phyloP scores from a whole-genome alignment of 208 protist genomes.

The Tritrichomonas foetus region DNA sequence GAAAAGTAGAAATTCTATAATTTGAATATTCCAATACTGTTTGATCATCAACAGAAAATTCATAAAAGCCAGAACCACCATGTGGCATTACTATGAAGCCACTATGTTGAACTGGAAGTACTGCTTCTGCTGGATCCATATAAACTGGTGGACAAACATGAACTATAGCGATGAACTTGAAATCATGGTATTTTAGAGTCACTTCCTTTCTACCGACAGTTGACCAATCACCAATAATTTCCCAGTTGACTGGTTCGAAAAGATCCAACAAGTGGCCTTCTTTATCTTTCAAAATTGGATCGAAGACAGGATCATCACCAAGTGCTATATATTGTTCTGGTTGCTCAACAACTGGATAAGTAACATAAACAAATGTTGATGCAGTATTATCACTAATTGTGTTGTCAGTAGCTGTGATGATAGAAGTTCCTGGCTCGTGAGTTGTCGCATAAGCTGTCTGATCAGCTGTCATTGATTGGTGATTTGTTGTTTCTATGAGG shows the following conservation, averaged over 20 bases:
- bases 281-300: background rate
- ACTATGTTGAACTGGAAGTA: background rate
- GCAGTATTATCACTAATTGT: background rate
- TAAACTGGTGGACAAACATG: background rate
- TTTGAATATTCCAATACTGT: background rate
- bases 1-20: background rate
- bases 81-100: background rate
- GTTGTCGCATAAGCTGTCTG: background rate
- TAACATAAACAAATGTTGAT: background rate
- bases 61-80: background rate
- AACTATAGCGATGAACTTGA: background rate
- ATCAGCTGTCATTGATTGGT: background rate
- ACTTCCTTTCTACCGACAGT: background rate
- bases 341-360: background rate
- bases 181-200: background rate
- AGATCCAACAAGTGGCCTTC: background rate
- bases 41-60: background rate
- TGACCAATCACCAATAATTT: background rate
- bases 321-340: background rate
- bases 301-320: background rate
- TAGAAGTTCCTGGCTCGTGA: background rate
- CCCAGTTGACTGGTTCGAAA: background rate
- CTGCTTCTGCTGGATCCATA: background rate
- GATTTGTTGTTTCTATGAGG: no score
- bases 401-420: background rate